Evolutionary conservation across 352 stramenopile genomes (phyloP).

Genomic region (Pythium rhizo-oryzae): DNA sequence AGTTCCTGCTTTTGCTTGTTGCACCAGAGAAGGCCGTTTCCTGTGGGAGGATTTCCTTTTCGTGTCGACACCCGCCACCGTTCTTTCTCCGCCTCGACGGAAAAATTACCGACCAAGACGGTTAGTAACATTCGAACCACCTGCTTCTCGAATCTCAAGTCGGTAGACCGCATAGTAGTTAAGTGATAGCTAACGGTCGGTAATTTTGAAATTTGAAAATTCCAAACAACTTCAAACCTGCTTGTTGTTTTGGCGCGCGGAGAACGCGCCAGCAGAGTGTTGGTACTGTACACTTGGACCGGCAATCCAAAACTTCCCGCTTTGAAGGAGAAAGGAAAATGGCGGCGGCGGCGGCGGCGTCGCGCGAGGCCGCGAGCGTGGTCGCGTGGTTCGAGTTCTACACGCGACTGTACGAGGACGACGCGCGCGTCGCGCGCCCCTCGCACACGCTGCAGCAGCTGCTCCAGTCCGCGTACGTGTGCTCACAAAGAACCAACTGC

Average conservation of each 20-base stretch:
- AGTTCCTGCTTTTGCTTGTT: constrained; percentile 8
- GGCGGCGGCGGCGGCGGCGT: constrained; percentile 2
- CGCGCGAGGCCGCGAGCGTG: constrained; percentile 33
- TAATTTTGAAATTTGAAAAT: constrained; percentile 30
- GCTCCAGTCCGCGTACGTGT: constrained; percentile 30
- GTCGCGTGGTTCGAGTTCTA: constrained; percentile 33
- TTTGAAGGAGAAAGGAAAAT: not conserved
- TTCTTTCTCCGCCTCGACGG: constrained; percentile 14
- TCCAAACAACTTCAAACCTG: constrained; percentile 34
- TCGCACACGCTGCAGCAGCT: constrained; percentile 32
- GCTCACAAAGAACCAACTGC: no score
- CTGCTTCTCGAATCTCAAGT: not conserved
- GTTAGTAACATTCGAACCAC: not conserved
- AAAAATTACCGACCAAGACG: constrained; percentile 26
- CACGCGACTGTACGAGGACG: constrained; percentile 17
- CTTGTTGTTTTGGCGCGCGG: constrained; percentile 26
- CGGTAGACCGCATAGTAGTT: not conserved
- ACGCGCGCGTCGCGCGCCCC: constrained; percentile 6
- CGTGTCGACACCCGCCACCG: constrained; percentile 1
- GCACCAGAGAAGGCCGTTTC: constrained; percentile 11
- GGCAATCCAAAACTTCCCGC: not conserved
- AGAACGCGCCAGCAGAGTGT: constrained; percentile 22
- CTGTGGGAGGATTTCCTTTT: constrained; percentile 15
- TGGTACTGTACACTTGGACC: constrained; percentile 3
- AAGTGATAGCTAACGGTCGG: constrained; percentile 1